Conservation (phyloP, 2,329 filamentous ascomycete genomes). For the Pseudogymnoascus sp. region DNA sequence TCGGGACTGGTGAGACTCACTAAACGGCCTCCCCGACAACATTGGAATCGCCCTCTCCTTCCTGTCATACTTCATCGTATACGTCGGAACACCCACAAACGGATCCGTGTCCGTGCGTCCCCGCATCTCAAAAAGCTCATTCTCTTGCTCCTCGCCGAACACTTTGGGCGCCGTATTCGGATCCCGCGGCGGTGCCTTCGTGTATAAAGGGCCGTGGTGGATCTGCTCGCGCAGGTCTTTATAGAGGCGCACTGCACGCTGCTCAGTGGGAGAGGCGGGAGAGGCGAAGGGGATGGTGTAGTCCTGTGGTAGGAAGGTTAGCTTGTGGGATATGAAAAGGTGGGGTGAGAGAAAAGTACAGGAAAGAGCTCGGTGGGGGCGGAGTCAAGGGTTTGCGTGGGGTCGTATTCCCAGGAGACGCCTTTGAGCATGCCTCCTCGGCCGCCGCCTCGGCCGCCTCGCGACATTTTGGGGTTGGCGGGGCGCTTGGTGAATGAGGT, state of each 20-base stretch:
- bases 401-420: constrained; percentile 26
- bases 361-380: constrained; percentile 39
- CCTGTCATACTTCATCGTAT: constrained; percentile 48
- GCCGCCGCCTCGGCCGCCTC: constrained; percentile 13
- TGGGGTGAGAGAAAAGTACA: constrained; percentile 26
- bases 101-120: constrained; percentile 41
- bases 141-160: constrained; percentile 35
- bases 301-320: constrained; percentile 13
- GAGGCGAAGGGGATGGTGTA: constrained; percentile 30
- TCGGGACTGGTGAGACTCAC: constrained; percentile 30
- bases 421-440: constrained; percentile 22
- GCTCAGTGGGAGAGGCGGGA: constrained; percentile 36
- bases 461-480: constrained; percentile 9
- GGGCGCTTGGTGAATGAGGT: background rate
- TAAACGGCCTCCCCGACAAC: constrained; percentile 44
- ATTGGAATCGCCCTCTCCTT: constrained; percentile 46
- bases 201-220: constrained; percentile 51
- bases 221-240: constrained; percentile 43
- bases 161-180: constrained; percentile 30
- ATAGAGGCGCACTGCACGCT: constrained; percentile 39
- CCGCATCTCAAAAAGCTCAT: constrained; percentile 20
- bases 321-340: background rate
- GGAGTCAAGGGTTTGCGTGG: constrained; percentile 24
- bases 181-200: constrained; percentile 21
- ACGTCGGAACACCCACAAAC: constrained; percentile 53